Evolutionary conservation across 192 early-diverging fungal species (phyloP).

Genomic region (Linderina pennispora): DNA sequence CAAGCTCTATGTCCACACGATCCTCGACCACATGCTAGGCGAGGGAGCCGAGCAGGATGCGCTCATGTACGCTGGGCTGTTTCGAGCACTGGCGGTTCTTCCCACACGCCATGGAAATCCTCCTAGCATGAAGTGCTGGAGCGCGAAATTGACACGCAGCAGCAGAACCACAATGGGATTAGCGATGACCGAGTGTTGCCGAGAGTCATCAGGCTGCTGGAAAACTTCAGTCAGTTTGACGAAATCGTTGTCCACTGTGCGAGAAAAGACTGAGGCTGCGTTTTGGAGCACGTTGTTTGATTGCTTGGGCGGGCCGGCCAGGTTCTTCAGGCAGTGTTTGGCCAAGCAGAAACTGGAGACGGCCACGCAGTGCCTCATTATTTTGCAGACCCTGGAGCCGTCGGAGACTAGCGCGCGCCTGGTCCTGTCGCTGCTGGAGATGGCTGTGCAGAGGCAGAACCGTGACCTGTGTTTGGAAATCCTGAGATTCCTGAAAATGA

Average conservation of each 20-base stretch:
- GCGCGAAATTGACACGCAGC: conserved; percentile 58
- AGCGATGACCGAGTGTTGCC: no score
- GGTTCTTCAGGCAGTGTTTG: conserved; percentile 79
- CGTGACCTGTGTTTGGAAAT: conserved; percentile 24
- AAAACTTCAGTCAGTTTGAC: conserved; percentile 65
- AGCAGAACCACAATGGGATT: no score
- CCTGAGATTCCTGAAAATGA: conserved; percentile 25
- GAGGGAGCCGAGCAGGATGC: conserved; percentile 29
- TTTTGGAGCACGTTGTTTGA: conserved; percentile 87
- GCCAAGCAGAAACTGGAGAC: conserved; percentile 61
- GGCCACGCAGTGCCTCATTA: conserved; percentile 88
- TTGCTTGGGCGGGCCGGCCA: conserved; percentile 75
- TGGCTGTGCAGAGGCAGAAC: conserved; percentile 8
- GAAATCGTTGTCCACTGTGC: conserved; percentile 95
- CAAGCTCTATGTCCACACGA: conserved; percentile 33
- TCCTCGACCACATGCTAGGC: conserved; percentile 34
- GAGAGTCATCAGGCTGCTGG: conserved; percentile 66
- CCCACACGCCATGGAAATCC: conserved; percentile 85
- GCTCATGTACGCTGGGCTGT: conserved; percentile 38
- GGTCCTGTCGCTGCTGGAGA: conserved; percentile 22
- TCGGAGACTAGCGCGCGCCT: conserved; percentile 9
- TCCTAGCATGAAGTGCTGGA: conserved; percentile 86
- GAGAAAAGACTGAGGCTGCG: conserved; percentile 90
- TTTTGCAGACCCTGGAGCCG: conserved; percentile 88
- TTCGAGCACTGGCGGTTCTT: conserved; percentile 83